Base-by-base conservation (phyloP, 148 eudicot genomes). In the Rhododendron simsii region DNA sequence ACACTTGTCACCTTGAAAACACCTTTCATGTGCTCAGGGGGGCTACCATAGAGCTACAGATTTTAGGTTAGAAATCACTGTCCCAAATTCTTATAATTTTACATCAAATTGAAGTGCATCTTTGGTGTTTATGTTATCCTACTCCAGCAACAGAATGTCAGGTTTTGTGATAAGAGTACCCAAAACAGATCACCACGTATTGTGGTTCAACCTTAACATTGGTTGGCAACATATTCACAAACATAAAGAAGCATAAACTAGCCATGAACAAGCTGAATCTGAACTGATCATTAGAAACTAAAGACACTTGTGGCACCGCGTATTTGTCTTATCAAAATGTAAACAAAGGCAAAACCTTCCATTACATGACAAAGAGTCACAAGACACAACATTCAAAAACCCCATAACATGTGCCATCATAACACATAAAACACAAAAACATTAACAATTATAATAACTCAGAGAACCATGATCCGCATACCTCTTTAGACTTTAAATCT, bases 401-500 rank as follows among this genome's bases (percentile, higher is more conserved):
- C 63, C 50, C 21, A 37, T 18, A 9, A 69, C n/a, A 11, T 23
- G 44, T 47, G 50, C 30, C 33, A 47, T 44, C 80, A 26, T 44
- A 21, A 44, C 53, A 57, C 35, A n/a, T 79, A 35, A 80, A 51
- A 57, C 37, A 12, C 26, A 28, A 26, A 39, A 39, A 39, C 41
- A 39, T 39, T 39, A 39, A 75, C 20, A 26, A 51, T 18, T 41
- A 4, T 16, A 41, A 77, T 53, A 11, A 59, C 6, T 16, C 21
- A 53, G 30, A 41, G 51, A 15, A 35, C 45, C 85, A 55, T n/a
- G 28, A 69, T 30, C 61, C 30, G 75, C n/a, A 61, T 86, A 98
- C 99, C 99, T 95, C 99, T 89, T 98, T 98, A 80, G 99, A 95
- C 92, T 98, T 98, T 74, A 98, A 92, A 87, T 98, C 99, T 86